A percentile compares a stretch with the other conserved stretches of the same genome.
phyloP scores from a whole-genome alignment of 257 asterid species.

The Petunia secreta region DNA sequence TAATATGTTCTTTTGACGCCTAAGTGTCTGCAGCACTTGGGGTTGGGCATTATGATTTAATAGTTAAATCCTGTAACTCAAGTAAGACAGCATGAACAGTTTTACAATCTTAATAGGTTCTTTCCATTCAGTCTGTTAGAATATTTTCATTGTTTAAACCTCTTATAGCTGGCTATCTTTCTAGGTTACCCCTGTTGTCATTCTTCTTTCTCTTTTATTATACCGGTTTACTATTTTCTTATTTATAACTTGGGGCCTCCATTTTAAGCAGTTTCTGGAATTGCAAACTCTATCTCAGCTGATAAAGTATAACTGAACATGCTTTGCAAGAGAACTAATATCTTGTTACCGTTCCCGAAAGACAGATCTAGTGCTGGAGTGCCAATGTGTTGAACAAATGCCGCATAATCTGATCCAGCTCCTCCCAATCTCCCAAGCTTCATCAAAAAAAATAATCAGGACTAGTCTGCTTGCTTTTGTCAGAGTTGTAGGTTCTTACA shows the following conservation, averaged over 20 bases:
- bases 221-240: neutral
- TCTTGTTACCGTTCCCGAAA: constrained; percentile 60
- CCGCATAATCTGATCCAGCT: constrained; percentile 73
- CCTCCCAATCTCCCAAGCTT: constrained; percentile 88
- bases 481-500: neutral
- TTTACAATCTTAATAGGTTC: no score
- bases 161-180: no score
- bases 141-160: no score
- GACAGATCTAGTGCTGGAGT: constrained; percentile 66
- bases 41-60: no score
- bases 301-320: neutral
- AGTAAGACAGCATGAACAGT: no score
- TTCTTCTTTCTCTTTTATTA: neutral
- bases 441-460: neutral
- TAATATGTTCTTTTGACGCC: no score
- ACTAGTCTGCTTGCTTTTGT: neutral
- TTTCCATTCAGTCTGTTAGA: no score
- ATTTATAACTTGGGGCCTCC: neutral
- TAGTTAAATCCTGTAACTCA: no score
- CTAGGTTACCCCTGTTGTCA: no score
- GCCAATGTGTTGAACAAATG: constrained; percentile 86
- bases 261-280: neutral
- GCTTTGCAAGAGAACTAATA: neutral
- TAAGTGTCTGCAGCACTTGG: no score
- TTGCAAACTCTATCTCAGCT: neutral